phyloP scores from a whole-genome alignment of 176 grass and related monocot genomes.

The Oryza australiensis region DNA sequence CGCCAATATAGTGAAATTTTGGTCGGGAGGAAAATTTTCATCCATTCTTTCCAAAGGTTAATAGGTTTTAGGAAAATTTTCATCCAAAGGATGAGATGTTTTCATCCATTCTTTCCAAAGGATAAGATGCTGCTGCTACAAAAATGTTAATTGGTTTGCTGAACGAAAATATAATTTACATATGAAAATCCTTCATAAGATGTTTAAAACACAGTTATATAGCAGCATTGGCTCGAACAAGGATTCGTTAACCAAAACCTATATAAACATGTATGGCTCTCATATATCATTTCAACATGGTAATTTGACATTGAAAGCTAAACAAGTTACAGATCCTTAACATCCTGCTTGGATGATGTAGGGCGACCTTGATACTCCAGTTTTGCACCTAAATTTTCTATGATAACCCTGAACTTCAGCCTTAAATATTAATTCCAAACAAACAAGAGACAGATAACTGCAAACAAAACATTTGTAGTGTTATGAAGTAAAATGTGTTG shows the following conservation, averaged over 20 bases:
- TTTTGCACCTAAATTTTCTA: constrained; percentile 56
- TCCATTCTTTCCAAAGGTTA: too few species aligned
- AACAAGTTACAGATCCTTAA: constrained; percentile 52
- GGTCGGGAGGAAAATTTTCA: too few species aligned
- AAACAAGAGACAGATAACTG: constrained; percentile 4
- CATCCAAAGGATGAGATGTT: too few species aligned
- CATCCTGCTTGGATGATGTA: constrained; percentile 39
- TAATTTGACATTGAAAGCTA: neutral
- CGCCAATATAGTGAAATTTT: too few species aligned
- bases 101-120: too few species aligned
- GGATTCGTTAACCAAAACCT: neutral
- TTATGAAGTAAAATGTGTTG: neutral
- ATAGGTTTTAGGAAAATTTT: too few species aligned
- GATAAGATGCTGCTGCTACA: too few species aligned
- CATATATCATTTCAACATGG: constrained; percentile 12
- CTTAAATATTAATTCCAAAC: constrained; percentile 23
- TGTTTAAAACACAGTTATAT: neutral
- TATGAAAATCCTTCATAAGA: neutral
- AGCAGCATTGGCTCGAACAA: neutral
- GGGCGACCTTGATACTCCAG: constrained; percentile 72
- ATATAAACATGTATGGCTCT: neutral
- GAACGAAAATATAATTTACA: too few species aligned
- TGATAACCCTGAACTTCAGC: constrained; percentile 67
- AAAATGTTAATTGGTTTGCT: too few species aligned
- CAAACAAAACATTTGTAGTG: neutral